Evolutionary conservation across 148 eudicot genomes (phyloP).

Genomic region (Limonium bicolor): DNA sequence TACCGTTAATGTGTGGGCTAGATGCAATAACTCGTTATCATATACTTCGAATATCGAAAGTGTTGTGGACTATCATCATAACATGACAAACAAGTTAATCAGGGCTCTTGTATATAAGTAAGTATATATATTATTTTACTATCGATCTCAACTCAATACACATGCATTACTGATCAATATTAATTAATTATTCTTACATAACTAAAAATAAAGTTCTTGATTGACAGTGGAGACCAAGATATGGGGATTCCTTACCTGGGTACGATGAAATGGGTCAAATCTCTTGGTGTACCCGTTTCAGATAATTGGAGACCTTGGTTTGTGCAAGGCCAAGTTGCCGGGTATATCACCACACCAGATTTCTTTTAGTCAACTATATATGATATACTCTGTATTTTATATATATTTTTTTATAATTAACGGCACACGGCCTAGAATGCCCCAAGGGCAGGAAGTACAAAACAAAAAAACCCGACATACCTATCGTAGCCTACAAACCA

Average conservation of each 20-base stretch:
- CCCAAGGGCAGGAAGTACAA: no score
- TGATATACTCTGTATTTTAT: background rate
- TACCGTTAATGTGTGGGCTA: constrained; percentile 10
- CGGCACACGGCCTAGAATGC: no score
- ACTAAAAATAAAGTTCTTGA: no score
- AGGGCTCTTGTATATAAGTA: background rate
- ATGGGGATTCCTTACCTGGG: constrained; percentile 12
- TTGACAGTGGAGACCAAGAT: constrained; percentile 20
- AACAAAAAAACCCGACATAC: no score
- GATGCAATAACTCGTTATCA: constrained; percentile 9
- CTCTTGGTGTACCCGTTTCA: constrained; percentile 4
- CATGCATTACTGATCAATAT: background rate
- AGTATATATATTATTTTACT: background rate
- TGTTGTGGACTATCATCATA: constrained; percentile 10
- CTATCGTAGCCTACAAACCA: no score
- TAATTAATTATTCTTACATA: no score
- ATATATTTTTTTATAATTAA: background rate
- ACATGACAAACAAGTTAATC: constrained; percentile 7
- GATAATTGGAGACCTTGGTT: constrained; percentile 23
- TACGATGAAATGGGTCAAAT: constrained; percentile 12
- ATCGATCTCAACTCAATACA: background rate
- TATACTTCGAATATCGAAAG: constrained; percentile 1
- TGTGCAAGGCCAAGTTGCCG: constrained; percentile 19
- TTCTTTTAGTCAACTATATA: background rate
- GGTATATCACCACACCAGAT: constrained; percentile 11